Evolutionary conservation across 2,329 filamentous ascomycete species (phyloP), one percentile per base, ranked within the genome.

Genomic region (Sclerotiophoma versabilis): DNA sequence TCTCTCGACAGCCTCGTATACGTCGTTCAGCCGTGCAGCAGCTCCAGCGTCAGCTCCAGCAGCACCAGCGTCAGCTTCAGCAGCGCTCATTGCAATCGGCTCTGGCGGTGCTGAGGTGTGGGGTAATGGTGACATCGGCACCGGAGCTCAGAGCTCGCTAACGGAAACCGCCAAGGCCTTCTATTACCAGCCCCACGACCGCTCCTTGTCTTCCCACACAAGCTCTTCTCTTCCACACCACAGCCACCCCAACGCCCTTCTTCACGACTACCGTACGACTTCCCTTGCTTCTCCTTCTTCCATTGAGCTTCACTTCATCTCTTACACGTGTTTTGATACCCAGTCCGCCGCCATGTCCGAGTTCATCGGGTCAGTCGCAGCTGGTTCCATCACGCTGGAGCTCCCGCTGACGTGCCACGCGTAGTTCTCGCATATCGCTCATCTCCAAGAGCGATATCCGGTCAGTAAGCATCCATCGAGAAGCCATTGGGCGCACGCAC

Each of bases 401-500:
- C 71, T 75, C 55, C 57, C 57, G 57, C 71, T 76, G 60, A 76
- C 69, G 47, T 60, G 65, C 49, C 60, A 53, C 48, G 61, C 62
- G 68, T 77, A 93, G 92, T 79, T 91, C 93, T 79, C 89, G 90
- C 76, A 97, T 97, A 83, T 96, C 92, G 60, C 87, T 97, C 80
- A 95, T 97, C 79, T 97, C 93, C 58, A 96, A 93, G 83, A 96
- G 92, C 78, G 92, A 96, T 80, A 96, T 97, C 80, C 91, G 93
- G 91, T 96, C 84, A 73, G 87, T 79, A 60, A 48, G 52, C 30
- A 34, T 41, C 54, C 47, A 54, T 62, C 52, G 55, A 58, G 51
- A 23, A 50, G 50, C 57, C 54, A 58, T 59, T 62, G 52, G 26
- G 36, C 51, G 41, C 58, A 44, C 47, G 49, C 33, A 46, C 58